A percentile compares a stretch with the other conserved stretches of the same genome.
Evolutionary conservation across 164 flowering plant genomes (phyloP).

Genomic region (Tetracentron sinense): DNA sequence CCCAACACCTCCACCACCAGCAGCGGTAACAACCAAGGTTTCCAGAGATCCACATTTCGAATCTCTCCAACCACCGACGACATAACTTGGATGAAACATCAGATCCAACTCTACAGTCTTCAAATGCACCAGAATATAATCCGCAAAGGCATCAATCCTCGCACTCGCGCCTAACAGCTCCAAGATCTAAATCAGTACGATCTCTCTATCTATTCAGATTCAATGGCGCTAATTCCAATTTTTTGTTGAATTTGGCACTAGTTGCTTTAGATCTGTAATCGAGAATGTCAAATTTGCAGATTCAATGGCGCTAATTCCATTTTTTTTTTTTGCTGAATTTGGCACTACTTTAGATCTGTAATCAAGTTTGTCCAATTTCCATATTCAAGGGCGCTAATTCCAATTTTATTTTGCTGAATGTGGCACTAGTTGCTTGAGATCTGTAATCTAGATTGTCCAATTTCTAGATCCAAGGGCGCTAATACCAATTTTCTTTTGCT

Average conservation of each 20-base stretch:
- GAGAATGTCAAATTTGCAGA: not conserved
- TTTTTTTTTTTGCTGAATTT: not conserved
- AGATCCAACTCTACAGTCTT: slow-evolving; percentile 56
- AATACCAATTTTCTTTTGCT: not conserved
- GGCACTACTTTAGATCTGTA: too few species aligned
- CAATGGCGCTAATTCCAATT: not conserved
- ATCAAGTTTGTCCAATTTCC: not conserved
- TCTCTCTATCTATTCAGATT: slow-evolving; percentile 2
- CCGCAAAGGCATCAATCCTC: slow-evolving; percentile 92
- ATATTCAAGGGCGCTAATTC: not conserved
- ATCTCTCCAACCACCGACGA: slow-evolving; percentile 55
- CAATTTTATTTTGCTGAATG: not conserved
- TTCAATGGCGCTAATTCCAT: not conserved
- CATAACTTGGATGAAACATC: slow-evolving; percentile 65
- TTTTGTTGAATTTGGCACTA: not conserved
- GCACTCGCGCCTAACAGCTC: slow-evolving; percentile 78
- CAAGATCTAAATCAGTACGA: slow-evolving; percentile 61
- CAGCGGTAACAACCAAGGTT: not conserved
- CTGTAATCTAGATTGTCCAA: too few species aligned
- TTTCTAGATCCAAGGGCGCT: not conserved
- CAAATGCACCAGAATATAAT: slow-evolving; percentile 63
- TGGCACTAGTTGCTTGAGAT: too few species aligned
- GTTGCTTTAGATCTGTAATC: not conserved
- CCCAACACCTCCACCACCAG: slow-evolving; percentile 25
- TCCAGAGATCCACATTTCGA: slow-evolving; percentile 17